Evolutionary conservation across 192 early-diverging fungal species (phyloP).

Genomic region (Coemansia sp.): DNA sequence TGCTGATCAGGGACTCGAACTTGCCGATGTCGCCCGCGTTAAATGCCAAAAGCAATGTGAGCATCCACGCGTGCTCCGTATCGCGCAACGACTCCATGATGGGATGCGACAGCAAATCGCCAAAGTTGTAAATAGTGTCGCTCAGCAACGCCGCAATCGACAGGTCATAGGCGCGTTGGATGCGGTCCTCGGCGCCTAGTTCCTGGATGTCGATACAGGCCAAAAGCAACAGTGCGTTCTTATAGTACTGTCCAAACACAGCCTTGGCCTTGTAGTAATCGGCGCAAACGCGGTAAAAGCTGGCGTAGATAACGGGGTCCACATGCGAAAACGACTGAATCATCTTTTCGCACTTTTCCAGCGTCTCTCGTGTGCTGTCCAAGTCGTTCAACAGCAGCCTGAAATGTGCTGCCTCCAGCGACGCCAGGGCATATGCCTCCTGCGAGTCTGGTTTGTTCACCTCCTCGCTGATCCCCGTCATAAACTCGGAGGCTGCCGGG

Average conservation of each 20-base stretch:
- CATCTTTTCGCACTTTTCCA: slow-evolving; percentile 86
- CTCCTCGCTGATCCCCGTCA: slow-evolving; percentile 65
- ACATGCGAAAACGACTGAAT: slow-evolving; percentile 55
- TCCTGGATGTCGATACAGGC: slow-evolving; percentile 89
- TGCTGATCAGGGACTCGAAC: slow-evolving; percentile 74
- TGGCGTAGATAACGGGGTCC: slow-evolving; percentile 87
- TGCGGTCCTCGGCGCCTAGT: slow-evolving; percentile 69
- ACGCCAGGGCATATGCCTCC: slow-evolving; percentile 83
- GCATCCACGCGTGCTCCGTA: slow-evolving; percentile 84
- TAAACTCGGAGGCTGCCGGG: slow-evolving; percentile 71
- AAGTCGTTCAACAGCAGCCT: slow-evolving; percentile 74
- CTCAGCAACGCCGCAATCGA: slow-evolving; percentile 88
- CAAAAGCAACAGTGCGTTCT: slow-evolving; percentile 89
- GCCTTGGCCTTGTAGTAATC: slow-evolving; percentile 98
- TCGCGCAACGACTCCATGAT: slow-evolving; percentile 53
- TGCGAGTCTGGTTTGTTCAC: slow-evolving; percentile 67
- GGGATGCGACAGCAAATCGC: slow-evolving; percentile 77
- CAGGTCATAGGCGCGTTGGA: slow-evolving; percentile 90
- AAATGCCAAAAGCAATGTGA: slow-evolving; percentile 82
- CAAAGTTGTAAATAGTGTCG: slow-evolving; percentile 98
- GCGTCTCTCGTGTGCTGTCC: slow-evolving; percentile 76
- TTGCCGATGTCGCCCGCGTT: slow-evolving; percentile 92
- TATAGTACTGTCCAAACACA: slow-evolving; percentile 90
- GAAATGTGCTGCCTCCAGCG: slow-evolving; percentile 84
- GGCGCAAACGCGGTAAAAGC: slow-evolving; percentile 91